Base-by-base conservation (phyloP, 768 basidiomycete species). In the Baorangia bicolor region DNA sequence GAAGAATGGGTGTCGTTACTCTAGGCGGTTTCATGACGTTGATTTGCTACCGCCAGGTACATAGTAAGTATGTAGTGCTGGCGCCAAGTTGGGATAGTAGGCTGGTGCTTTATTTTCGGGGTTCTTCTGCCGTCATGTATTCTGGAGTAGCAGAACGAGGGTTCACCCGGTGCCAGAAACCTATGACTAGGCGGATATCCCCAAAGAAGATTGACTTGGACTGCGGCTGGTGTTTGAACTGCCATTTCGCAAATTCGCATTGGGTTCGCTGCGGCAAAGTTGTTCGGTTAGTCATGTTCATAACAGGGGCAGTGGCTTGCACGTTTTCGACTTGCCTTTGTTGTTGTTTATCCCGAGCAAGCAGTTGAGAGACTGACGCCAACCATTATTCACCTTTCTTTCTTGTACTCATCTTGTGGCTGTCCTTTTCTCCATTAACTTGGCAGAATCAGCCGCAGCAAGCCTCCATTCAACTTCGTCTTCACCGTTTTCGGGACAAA, bases 341-440 rank as follows among this genome's bases (percentile, higher is more conserved):
- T 51, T 16, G 6, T 64, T 64, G 64, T 64, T 64, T 64, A 42
- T 3, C 11, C 41, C 10, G 43, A 27, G 38, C 38, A 59, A 51
- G 49, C 35, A 42, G 31, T 42, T 6, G 45, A 20, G 12, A 14
- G 46, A 30, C 42, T 20, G 13, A 20, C 44, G 20, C 28, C 40
- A 35, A 40, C 56, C 14, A 14, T 34, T 11, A 40, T 33, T 34
- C 30, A 3, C 5, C 46, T 48, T 42, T 35, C 34, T 30, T 35
- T 33, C 31, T 50, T 28, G 10, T n/a, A 49, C 38, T 43, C 51
- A 12, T 37, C 40, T 23, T 33, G 31, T 5, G 28, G 40, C 47
- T 37, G 58, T 54, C 40, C 53, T 38, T 42, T 62, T 63, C 67
- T 61, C 59, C 62, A 64, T 64, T 67, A 49, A 51, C 27, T 67